Percentiles rank a stretch among this genome's conserved stretches.
Conservation (phyloP, 164 flowering plant species). For the Chimonanthus praecox region DNA sequence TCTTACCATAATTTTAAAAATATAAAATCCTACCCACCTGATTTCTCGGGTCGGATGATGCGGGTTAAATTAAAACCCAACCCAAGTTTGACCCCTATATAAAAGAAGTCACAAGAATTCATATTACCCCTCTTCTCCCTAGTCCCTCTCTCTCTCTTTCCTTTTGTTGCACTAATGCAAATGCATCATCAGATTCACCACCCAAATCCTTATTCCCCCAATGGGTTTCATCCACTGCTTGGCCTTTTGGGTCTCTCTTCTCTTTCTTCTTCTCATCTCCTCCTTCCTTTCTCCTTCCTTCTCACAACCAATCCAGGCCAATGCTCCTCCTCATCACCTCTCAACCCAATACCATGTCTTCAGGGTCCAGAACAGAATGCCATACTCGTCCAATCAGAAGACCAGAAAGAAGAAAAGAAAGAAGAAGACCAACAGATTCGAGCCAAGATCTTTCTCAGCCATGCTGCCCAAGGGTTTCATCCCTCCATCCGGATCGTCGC, state of each 20-base stretch:
- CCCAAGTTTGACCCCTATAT: not conserved
- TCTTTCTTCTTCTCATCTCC: conserved; percentile 10
- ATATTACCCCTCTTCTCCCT: not conserved
- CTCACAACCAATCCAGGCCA: not conserved
- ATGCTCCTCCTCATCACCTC: not conserved
- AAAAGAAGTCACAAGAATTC: not conserved
- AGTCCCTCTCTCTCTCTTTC: not conserved
- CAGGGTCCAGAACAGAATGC: conserved; percentile 21
- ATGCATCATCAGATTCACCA: conserved; percentile 9
- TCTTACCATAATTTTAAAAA: too few relatives aligned
- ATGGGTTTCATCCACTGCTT: conserved; percentile 23
- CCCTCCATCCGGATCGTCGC: conserved; percentile 68
- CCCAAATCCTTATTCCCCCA: conserved; percentile 8
- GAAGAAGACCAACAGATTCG: conserved; percentile 14
- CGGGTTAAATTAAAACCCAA: not conserved
- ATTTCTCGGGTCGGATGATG: too few relatives aligned
- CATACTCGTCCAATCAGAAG: conserved; percentile 10
- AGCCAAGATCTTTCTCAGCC: conserved; percentile 34
- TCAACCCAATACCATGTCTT: conserved; percentile 15
- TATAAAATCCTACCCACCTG: too few relatives aligned
- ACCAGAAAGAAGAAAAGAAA: conserved; percentile 9
- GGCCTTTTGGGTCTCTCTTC: conserved; percentile 10
- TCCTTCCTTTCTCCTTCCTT: not conserved
- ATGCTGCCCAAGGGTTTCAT: conserved; percentile 72
- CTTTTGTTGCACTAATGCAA: conserved; percentile 1